These are phyloP conservation scores for Claviceps sp. DNA, from an alignment of 2,329 filamentous ascomycete species.

Conservation along the genomic window DNA sequence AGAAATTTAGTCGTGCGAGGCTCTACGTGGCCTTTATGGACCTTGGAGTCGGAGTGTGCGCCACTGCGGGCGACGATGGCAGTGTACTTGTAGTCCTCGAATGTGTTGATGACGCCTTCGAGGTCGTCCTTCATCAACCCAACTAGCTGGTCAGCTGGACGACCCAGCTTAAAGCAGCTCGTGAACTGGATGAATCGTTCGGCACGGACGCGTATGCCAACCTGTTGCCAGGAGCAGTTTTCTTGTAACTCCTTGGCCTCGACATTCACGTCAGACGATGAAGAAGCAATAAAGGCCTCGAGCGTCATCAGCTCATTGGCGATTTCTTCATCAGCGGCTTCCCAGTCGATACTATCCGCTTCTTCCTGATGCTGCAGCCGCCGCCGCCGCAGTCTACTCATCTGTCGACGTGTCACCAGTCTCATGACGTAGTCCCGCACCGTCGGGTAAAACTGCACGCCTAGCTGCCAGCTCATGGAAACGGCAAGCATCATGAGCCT, in stretches of 20 bases:
- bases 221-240: conserved; percentile 3
- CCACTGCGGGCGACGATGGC: neutral
- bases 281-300: conserved; percentile 1
- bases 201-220: conserved; percentile 8
- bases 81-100: conserved; percentile 9
- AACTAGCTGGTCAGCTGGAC: conserved; percentile 10
- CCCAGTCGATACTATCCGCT: conserved; percentile 6
- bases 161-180: conserved; percentile 7
- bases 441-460: conserved; percentile 9
- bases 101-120: conserved; percentile 9
- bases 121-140: conserved; percentile 10
- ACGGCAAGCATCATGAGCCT: conserved; percentile 10
- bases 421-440: conserved; percentile 8
- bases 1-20: conserved; percentile 9
- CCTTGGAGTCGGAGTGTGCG: neutral
- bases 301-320: conserved; percentile 5
- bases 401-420: conserved; percentile 7
- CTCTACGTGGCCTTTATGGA: conserved; percentile 8
- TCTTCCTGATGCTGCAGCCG: neutral
- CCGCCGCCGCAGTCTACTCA: conserved; percentile 3
- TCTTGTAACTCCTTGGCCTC: neutral
- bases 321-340: conserved; percentile 5
- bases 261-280: neutral
- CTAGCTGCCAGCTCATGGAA: conserved; percentile 10
- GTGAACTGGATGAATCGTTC: conserved; percentile 11